Evolutionary conservation across 1,139 yeast genomes (phyloP).

Genomic region (Blastobotrys illinoisensis): DNA sequence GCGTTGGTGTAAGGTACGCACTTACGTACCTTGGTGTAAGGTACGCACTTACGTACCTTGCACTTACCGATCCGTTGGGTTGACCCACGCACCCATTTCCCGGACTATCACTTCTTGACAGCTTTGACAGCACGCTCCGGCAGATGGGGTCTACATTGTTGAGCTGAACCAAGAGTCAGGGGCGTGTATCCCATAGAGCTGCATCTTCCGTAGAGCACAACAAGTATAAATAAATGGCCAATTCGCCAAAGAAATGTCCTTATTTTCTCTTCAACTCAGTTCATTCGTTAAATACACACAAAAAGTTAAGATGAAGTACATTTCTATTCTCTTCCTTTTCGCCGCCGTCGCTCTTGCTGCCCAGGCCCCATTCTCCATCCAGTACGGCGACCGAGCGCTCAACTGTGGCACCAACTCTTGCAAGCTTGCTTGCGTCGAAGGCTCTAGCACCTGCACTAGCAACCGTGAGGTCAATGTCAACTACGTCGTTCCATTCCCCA

Average conservation of each 20-base stretch:
- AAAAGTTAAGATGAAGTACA: not conserved
- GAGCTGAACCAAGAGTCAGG: not conserved
- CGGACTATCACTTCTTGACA: not conserved
- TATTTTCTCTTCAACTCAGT: too few species aligned
- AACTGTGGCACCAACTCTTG: not conserved
- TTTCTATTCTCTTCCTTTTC: not conserved
- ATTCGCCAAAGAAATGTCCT: not conserved
- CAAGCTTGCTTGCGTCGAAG: not conserved
- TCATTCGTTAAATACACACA: not conserved
- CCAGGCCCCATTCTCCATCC: not conserved
- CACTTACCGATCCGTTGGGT: not conserved
- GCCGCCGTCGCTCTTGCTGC: not conserved
- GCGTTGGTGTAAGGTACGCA: too few species aligned
- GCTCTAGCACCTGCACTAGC: not conserved
- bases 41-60: too few species aligned
- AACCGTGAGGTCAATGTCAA: not conserved
- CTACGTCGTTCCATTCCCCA: not conserved
- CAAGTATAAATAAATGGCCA: not conserved
- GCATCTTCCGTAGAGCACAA: not conserved
- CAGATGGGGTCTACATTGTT: not conserved
- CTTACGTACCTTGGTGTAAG: too few species aligned
- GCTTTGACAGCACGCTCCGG: not conserved
- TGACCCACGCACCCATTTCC: not conserved
- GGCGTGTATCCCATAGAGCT: not conserved
- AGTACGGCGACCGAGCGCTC: not conserved